phyloP scores from a whole-genome alignment of 129 eudicot species.

The Calendula officinalis region DNA sequence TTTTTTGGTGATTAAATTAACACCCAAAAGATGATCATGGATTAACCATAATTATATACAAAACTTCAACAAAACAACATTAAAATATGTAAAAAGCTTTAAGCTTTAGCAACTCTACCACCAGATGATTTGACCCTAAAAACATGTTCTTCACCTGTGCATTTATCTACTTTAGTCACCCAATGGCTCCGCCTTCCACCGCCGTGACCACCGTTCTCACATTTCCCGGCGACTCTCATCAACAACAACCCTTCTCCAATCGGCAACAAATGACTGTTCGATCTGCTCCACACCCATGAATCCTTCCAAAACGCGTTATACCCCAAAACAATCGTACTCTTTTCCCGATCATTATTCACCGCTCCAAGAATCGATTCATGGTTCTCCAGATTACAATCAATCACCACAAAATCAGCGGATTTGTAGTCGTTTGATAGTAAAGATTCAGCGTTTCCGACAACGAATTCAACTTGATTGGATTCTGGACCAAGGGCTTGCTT shows the following conservation, averaged over 20 bases:
- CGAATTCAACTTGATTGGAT: conserved; percentile 36
- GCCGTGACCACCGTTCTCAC: conserved; percentile 12
- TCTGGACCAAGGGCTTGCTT: conserved; percentile 22
- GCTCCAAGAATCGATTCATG: conserved; percentile 35
- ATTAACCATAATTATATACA: conserved; percentile 17
- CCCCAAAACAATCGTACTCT: conserved; percentile 47
- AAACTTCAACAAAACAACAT: conserved; percentile 16
- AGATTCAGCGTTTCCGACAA: conserved; percentile 38
- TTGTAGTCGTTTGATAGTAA: conserved; percentile 41
- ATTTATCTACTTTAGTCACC: conserved; percentile 57
- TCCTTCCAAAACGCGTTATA: conserved; percentile 50
- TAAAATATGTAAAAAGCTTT: not conserved
- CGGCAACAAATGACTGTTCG: conserved; percentile 55
- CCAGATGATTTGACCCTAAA: conserved; percentile 45
- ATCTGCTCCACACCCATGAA: conserved; percentile 38
- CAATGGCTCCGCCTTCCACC: conserved; percentile 39
- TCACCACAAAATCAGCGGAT: conserved; percentile 48
- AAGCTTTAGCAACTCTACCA: conserved; percentile 29
- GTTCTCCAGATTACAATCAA: conserved; percentile 49
- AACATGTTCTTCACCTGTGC: conserved; percentile 73
- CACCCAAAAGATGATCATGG: conserved; percentile 14
- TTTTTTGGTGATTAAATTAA: conserved; percentile 9
- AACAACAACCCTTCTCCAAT: conserved; percentile 63
- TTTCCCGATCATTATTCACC: conserved; percentile 24
- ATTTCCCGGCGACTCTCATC: conserved; percentile 31